These are phyloP conservation scores for Beta lomatogona DNA, from an alignment of 179 eudicot genomes.

Conservation along the genomic window DNA sequence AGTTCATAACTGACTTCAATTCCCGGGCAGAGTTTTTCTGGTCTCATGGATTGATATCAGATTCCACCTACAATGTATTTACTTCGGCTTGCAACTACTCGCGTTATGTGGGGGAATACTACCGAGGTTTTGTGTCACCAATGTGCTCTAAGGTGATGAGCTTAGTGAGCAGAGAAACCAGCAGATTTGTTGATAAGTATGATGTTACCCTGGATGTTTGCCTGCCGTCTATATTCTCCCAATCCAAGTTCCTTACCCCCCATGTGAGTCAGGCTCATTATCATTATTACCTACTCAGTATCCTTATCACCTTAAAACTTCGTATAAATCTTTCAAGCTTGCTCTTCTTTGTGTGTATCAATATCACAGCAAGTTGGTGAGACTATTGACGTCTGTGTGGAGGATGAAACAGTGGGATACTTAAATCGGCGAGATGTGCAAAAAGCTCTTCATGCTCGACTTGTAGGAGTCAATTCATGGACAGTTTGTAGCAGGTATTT, in stretches of 20 bases:
- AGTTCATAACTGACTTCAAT: slow-evolving; percentile 79
- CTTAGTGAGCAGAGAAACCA: slow-evolving; percentile 75
- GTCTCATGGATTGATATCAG: slow-evolving; percentile 97
- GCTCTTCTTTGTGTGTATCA: not conserved
- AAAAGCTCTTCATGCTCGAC: slow-evolving; percentile 78
- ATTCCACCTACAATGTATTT: slow-evolving; percentile 74
- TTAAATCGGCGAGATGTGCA: slow-evolving; percentile 79
- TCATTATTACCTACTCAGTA: not conserved
- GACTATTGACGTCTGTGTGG: slow-evolving; percentile 85
- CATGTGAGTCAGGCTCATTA: slow-evolving; percentile 23
- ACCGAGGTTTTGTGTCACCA: slow-evolving; percentile 65
- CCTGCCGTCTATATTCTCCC: slow-evolving; percentile 71
- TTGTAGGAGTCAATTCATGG: slow-evolving; percentile 75
- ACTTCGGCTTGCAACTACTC: slow-evolving; percentile 86
- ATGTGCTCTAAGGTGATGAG: slow-evolving; percentile 73
- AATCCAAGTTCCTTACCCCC: slow-evolving; percentile 75
- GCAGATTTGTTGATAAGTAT: slow-evolving; percentile 87
- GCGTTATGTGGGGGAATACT: slow-evolving; percentile 79
- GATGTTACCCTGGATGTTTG: slow-evolving; percentile 98
- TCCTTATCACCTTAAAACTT: not conserved
- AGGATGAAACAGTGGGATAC: slow-evolving; percentile 78
- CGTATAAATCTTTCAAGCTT: not conserved
- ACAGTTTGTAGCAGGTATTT: slow-evolving; percentile 75
- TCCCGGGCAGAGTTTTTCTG: slow-evolving; percentile 93
- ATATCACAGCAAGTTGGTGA: slow-evolving; percentile 58